A percentile compares a stretch with the other conserved stretches of the same genome.
These are phyloP conservation scores for Ceratobasidium papillatum DNA, from an alignment of 1,284 basidiomycete genomes.

Conservation along the genomic window DNA sequence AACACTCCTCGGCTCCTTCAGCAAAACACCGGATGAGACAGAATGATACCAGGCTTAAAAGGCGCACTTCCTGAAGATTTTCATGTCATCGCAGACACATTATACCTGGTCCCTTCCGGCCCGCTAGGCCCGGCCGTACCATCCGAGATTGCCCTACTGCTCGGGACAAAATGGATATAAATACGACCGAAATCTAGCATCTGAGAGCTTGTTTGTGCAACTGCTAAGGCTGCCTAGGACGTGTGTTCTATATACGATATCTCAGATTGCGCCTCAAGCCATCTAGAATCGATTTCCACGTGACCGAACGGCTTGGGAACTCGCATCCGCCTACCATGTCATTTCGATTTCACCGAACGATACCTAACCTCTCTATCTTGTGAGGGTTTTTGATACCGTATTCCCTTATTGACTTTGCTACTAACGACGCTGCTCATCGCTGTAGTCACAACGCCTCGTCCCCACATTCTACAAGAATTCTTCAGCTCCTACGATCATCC, in stretches of 20 bases:
- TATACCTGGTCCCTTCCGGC: not conserved
- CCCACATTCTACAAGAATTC: conserved; percentile 14
- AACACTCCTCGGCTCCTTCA: too few relatives aligned
- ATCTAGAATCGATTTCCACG: conserved; percentile 5
- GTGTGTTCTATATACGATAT: not conserved
- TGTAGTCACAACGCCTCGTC: conserved; percentile 28
- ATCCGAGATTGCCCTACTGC: not conserved
- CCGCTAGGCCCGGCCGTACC: not conserved
- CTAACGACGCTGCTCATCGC: not conserved
- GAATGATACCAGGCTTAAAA: too few relatives aligned
- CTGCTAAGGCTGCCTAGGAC: not conserved
- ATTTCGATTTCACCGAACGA: conserved; percentile 32
- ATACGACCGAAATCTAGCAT: too few relatives aligned
- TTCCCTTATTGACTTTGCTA: too few relatives aligned
- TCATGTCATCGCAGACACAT: too few relatives aligned
- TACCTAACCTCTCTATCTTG: conserved; percentile 39
- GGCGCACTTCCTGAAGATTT: too few relatives aligned
- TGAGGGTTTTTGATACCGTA: not conserved
- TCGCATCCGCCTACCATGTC: conserved; percentile 17
- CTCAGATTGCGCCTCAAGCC: not conserved
- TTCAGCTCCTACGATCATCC: conserved; percentile 29
- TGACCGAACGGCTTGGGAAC: not conserved
- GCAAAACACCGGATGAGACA: too few relatives aligned
- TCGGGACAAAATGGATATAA: too few relatives aligned
- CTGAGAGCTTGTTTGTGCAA: not conserved